Conservation (phyloP, 495 filamentous ascomycete genomes). For the Opeltia flavorubescens region DNA sequence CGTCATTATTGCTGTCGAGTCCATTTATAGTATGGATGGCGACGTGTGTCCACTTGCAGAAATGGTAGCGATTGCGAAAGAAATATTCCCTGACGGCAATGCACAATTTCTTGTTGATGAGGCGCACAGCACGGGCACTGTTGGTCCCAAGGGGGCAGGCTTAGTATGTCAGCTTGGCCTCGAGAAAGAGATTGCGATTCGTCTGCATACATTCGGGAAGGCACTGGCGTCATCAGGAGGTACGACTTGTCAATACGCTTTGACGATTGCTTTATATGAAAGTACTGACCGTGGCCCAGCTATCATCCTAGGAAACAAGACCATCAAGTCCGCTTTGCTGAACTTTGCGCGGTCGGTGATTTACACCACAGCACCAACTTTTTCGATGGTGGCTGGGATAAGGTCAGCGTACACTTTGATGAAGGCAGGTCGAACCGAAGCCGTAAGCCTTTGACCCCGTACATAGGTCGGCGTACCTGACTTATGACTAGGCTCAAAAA, state of each 20-base stretch:
- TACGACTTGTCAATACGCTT: constrained; percentile 29
- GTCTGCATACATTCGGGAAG: constrained; percentile 69
- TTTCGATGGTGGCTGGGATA: constrained; percentile 35
- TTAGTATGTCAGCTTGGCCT: constrained; percentile 52
- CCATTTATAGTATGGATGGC: constrained; percentile 75
- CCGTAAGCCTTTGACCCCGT: constrained; percentile 17
- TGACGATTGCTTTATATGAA: background rate
- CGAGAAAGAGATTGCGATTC: constrained; percentile 48
- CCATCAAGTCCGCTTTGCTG: constrained; percentile 27
- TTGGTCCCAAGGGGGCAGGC: constrained; percentile 48
- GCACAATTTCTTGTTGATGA: constrained; percentile 65
- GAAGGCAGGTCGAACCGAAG: constrained; percentile 29
- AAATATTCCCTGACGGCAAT: constrained; percentile 39
- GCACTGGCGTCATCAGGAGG: constrained; percentile 59
- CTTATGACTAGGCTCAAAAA: constrained; percentile 13
- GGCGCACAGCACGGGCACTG: constrained; percentile 58
- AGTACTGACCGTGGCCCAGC: constrained; percentile 11
- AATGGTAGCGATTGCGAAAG: constrained; percentile 42
- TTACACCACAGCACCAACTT: constrained; percentile 34
- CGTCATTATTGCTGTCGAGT: constrained; percentile 55
- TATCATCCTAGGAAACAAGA: constrained; percentile 32
- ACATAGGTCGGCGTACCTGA: no score
- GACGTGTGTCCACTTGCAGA: constrained; percentile 52
- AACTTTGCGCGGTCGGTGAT: constrained; percentile 36
- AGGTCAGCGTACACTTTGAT: constrained; percentile 32